phyloP scores from a whole-genome alignment of 306 rosid species.

The Amphicarpaea edgeworthii region DNA sequence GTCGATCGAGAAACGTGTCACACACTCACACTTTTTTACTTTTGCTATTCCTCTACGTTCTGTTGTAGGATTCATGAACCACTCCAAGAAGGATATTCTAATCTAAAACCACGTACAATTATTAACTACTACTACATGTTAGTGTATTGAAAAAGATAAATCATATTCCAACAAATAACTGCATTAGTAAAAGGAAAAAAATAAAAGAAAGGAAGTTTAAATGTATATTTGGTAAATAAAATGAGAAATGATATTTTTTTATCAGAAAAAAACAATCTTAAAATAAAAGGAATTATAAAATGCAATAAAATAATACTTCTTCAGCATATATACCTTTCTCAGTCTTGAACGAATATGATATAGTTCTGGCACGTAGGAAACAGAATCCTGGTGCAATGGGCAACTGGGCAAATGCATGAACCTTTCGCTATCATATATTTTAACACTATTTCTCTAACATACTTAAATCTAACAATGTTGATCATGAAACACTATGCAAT shows the following conservation, averaged over 20 bases:
- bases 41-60: slow-evolving; percentile 10
- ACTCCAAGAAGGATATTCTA: slow-evolving; percentile 34
- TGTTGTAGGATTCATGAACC: slow-evolving; percentile 34
- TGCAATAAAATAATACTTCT: neutral
- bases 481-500: slow-evolving; percentile 26
- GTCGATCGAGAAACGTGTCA: slow-evolving; percentile 22
- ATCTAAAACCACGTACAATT: slow-evolving; percentile 20
- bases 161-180: neutral
- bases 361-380: slow-evolving; percentile 9
- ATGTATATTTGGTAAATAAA: neutral
- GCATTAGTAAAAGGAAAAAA: neutral
- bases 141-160: neutral
- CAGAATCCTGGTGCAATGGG: neutral
- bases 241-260: neutral
- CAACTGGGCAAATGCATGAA: slow-evolving; percentile 41
- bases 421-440: slow-evolving; percentile 23
- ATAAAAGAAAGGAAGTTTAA: neutral
- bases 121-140: neutral
- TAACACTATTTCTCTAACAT: neutral
- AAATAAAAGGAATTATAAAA: neutral
- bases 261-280: neutral
- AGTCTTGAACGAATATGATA: slow-evolving; percentile 29
- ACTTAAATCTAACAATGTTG: slow-evolving; percentile 9
- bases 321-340: neutral
- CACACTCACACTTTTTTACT: slow-evolving; percentile 7